Evolutionary conservation across 257 asterid species (phyloP), one percentile per base, ranked within the genome.

Genomic region (Schizonepeta tenuifolia): DNA sequence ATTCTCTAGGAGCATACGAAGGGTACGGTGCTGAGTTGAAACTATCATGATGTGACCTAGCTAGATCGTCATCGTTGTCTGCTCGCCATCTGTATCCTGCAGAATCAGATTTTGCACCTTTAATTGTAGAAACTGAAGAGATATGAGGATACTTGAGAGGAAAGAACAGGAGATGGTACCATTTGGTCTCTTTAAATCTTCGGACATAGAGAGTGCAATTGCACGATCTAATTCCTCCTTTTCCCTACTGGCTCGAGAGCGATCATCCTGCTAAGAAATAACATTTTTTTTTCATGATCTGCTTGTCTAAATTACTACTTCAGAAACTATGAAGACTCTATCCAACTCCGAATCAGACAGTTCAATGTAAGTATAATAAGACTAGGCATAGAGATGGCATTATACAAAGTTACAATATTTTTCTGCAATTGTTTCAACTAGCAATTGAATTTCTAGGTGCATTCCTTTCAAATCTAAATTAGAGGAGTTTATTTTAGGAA

Each of bases 181-280:
- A 57, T 70, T 82, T 68, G 96, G 91, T 72, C 84, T 81, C 80
- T 81, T 87, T 61, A 84, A 76, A 82, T 85, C 93, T 75, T 92
- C 99, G 26, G 90, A 83, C 73, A 88, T 71, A 74, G 99, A 90
- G 44, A 84, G 94, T 24, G 95, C 94, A 77, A 86, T 86, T 50
- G 98, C 98, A 55, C 89, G 91, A 63, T 95, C 96, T 56, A 95
- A 65, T 77, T 95, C 99, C 79, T 90, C 96, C 63, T 85, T 85
- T 51, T 92, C 96, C 79, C 80, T 87, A 51, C 65, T 78, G 56
- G 83, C 72, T 61, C 90, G 83, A 59, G 96, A 36, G 15, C 83
- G 87, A 69, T 86, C 99, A 82, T 87, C 99, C 99, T 93, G 86
- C 76, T 73, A 75, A 73, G 14, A 50, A 82, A 56, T 53, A 43